These are phyloP conservation scores for Cladosporium halotolerans DNA, from an alignment of 2,329 filamentous ascomycete genomes.

Conservation along the genomic window DNA sequence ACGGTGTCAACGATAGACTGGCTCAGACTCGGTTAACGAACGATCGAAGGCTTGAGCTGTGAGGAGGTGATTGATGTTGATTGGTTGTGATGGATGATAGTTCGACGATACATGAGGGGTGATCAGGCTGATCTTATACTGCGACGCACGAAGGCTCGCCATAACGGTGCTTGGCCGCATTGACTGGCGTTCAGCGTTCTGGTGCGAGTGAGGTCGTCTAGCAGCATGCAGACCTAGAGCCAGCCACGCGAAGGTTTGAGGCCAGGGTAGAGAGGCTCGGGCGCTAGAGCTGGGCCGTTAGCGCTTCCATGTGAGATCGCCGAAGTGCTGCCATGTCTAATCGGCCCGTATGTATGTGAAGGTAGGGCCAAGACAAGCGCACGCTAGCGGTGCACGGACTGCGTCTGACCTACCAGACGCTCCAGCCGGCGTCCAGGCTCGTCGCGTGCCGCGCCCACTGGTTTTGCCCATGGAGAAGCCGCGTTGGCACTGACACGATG, in stretches of 20 bases:
- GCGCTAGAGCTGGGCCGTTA: conserved; percentile 1
- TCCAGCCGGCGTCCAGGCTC: background rate
- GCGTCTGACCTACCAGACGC: background rate
- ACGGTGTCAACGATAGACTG: background rate
- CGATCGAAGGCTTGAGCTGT: conserved; percentile 1
- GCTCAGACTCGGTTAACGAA: background rate
- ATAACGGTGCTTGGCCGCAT: conserved; percentile 1
- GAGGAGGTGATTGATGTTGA: background rate
- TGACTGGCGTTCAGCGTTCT: background rate
- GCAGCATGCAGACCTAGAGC: conserved; percentile 7
- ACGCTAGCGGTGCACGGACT: background rate
- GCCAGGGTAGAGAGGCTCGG: background rate
- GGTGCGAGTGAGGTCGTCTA: conserved; percentile 7
- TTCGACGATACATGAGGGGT: conserved; percentile 2
- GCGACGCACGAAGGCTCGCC: background rate
- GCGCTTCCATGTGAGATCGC: background rate
- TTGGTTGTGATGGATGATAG: conserved; percentile 3
- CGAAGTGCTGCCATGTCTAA: conserved; percentile 2
- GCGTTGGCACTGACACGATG: background rate
- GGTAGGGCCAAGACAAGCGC: background rate
- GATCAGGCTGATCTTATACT: conserved; percentile 12
- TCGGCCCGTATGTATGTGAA: background rate
- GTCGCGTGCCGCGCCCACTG: conserved; percentile 4
- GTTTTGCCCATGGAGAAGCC: conserved; percentile 6
- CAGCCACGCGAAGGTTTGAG: background rate